Evolutionary conservation across 139 green algal genomes (phyloP).

Genomic region (Penium margaritaceum): DNA sequence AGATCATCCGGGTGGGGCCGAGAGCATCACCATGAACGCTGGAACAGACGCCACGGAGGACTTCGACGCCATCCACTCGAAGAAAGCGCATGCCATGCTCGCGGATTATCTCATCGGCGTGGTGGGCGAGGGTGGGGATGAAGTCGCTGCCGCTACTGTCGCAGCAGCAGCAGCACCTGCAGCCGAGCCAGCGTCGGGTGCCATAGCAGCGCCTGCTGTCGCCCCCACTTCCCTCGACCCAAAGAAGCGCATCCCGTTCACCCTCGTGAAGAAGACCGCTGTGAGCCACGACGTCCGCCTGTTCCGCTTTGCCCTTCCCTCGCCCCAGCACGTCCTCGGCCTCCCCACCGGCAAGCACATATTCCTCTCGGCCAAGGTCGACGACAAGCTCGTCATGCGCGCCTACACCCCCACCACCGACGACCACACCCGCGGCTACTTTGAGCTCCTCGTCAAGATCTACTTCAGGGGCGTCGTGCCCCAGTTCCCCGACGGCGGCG

Average conservation of each 20-base stretch:
- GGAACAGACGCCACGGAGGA: slow-evolving; percentile 55
- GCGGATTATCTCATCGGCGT: slow-evolving; percentile 51
- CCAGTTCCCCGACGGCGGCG: slow-evolving; percentile 77
- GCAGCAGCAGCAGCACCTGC: background rate
- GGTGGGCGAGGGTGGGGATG: slow-evolving; percentile 10
- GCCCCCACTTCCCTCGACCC: slow-evolving; percentile 50
- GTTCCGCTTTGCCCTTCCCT: slow-evolving; percentile 88
- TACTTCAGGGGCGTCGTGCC: slow-evolving; percentile 71
- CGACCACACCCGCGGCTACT: slow-evolving; percentile 70
- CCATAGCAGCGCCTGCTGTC: background rate
- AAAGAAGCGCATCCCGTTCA: slow-evolving; percentile 68
- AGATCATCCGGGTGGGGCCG: slow-evolving; percentile 52
- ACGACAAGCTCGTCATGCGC: slow-evolving; percentile 81
- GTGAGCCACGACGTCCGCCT: slow-evolving; percentile 76
- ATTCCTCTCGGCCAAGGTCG: slow-evolving; percentile 65
- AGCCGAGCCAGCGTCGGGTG: no score
- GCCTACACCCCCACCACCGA: slow-evolving; percentile 84
- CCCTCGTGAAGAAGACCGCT: slow-evolving; percentile 67
- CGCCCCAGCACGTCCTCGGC: slow-evolving; percentile 72
- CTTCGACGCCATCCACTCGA: slow-evolving; percentile 56
- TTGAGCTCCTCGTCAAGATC: slow-evolving; percentile 93
- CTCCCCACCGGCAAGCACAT: slow-evolving; percentile 91
- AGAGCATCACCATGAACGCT: slow-evolving; percentile 55
- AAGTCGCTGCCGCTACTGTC: background rate
- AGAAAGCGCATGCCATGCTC: slow-evolving; percentile 47